Conservation (phyloP, 2,329 filamentous ascomycete species). For the Zymoseptoria brevis region DNA sequence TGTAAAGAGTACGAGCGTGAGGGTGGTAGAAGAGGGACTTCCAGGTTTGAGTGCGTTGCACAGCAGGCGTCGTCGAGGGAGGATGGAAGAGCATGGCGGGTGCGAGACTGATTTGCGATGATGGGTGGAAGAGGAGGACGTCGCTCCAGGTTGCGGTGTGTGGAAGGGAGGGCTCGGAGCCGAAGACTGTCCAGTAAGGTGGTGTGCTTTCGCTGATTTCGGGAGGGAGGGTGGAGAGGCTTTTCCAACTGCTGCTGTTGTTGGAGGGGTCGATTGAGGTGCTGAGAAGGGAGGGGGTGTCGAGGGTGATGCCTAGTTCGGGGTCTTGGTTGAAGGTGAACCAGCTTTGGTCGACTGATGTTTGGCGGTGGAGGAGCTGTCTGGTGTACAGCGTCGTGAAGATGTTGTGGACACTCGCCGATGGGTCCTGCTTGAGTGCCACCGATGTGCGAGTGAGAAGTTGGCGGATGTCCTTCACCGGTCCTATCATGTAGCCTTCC, state of each 20-base stretch:
- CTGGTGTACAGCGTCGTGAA: not conserved
- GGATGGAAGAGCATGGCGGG: not conserved
- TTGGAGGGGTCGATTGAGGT: not conserved
- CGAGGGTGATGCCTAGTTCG: not conserved
- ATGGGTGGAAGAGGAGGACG: not conserved
- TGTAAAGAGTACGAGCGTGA: not conserved
- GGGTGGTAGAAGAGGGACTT: not conserved
- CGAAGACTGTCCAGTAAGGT: not conserved
- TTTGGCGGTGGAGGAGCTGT: not conserved
- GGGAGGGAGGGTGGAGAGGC: not conserved
- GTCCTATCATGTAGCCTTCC: not conserved
- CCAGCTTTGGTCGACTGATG: not conserved
- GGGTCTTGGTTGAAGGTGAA: not conserved
- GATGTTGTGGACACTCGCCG: not conserved
- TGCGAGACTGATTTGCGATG: not conserved
- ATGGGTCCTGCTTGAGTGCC: not conserved
- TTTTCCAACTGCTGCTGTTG: not conserved
- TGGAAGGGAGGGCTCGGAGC: not conserved
- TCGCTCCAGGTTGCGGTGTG: not conserved
- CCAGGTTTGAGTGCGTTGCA: not conserved
- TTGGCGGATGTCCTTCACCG: not conserved
- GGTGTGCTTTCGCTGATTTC: not conserved
- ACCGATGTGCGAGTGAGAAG: not conserved
- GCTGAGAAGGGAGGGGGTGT: not conserved
- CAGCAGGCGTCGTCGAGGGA: not conserved